phyloP scores from a whole-genome alignment of 2,329 filamentous ascomycete genomes.

The Exophiala bonariae region DNA sequence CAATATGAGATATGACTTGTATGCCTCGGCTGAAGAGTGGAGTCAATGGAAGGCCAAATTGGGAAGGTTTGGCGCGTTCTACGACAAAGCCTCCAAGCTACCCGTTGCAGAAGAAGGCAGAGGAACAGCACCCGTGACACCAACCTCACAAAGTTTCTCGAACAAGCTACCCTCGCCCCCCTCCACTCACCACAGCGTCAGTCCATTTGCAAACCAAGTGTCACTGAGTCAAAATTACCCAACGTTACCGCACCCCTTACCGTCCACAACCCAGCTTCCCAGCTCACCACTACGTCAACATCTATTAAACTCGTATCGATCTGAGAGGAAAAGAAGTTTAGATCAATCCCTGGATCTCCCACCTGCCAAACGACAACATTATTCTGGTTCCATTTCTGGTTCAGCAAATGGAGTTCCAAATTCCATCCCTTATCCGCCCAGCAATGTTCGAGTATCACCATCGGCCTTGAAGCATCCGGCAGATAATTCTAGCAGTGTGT shows the following conservation, averaged over 20 bases:
- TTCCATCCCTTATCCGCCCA: slow-evolving; percentile 6
- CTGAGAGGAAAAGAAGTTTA: slow-evolving; percentile 58
- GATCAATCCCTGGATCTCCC: slow-evolving; percentile 58
- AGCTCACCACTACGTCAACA: slow-evolving; percentile 24
- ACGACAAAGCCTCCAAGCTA: slow-evolving; percentile 64
- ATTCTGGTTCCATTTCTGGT: slow-evolving; percentile 3
- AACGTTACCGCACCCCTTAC: slow-evolving; percentile 24
- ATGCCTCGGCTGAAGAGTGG: slow-evolving; percentile 86
- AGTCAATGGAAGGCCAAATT: slow-evolving; percentile 81
- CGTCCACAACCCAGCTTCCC: slow-evolving; percentile 19
- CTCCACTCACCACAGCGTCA: slow-evolving; percentile 20
- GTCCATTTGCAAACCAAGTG: slow-evolving; percentile 10
- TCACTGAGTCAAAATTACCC: slow-evolving; percentile 19
- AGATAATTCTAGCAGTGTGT: slow-evolving; percentile 2
- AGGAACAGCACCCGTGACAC: slow-evolving; percentile 25
- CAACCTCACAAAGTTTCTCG: slow-evolving; percentile 37
- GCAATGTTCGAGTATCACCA: slow-evolving; percentile 9
- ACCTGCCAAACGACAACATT: slow-evolving; percentile 52
- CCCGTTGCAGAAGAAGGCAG: slow-evolving; percentile 30
- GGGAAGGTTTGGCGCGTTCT: slow-evolving; percentile 79
- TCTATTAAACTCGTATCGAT: slow-evolving; percentile 37
- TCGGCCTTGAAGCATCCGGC: background rate
- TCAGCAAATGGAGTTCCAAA: slow-evolving; percentile 16
- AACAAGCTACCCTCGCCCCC: slow-evolving; percentile 29
- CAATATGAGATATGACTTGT: slow-evolving; percentile 94